Percentiles rank a stretch among this genome's conserved stretches.
Conservation (phyloP, 2,329 filamentous ascomycete species). For the Hypoxylon sp. region DNA sequence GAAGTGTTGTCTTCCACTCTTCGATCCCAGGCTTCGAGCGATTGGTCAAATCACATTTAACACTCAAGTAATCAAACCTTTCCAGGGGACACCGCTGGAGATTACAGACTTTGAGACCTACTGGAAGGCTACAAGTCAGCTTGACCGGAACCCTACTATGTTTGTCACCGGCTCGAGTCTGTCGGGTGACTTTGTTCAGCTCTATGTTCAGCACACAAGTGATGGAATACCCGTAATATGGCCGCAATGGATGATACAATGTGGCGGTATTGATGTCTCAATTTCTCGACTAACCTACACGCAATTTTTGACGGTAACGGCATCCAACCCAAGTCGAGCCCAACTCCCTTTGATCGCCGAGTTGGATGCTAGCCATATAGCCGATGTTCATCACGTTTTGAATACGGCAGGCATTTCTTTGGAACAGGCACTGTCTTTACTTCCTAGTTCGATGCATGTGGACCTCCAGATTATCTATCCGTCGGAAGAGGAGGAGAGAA, state of each 20-base stretch:
- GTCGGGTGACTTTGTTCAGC: conserved; percentile 90
- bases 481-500: conserved; percentile 74
- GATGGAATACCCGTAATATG: conserved; percentile 89
- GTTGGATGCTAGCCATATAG: conserved; percentile 63
- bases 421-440: conserved; percentile 74
- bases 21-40: conserved; percentile 87
- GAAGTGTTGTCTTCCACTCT: conserved; percentile 85
- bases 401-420: conserved; percentile 82
- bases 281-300: conserved; percentile 79
- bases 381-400: conserved; percentile 75
- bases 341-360: conserved; percentile 54
- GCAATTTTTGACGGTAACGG: conserved; percentile 70
- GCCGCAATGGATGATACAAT: conserved; percentile 81
- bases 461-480: conserved; percentile 95
- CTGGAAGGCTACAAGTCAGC: conserved; percentile 97
- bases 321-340: conserved; percentile 52
- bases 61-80: conserved; percentile 96
- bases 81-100: conserved; percentile 88
- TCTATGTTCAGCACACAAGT: conserved; percentile 91
- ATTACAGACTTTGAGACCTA: conserved; percentile 99
- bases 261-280: conserved; percentile 81
- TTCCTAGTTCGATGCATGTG: conserved; percentile 83
- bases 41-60: conserved; percentile 96
- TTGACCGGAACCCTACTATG: conserved; percentile 84
- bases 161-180: conserved; percentile 95